These are phyloP conservation scores for Termitomyces sp. DNA, from an alignment of 768 basidiomycete genomes.

Conservation along the genomic window DNA sequence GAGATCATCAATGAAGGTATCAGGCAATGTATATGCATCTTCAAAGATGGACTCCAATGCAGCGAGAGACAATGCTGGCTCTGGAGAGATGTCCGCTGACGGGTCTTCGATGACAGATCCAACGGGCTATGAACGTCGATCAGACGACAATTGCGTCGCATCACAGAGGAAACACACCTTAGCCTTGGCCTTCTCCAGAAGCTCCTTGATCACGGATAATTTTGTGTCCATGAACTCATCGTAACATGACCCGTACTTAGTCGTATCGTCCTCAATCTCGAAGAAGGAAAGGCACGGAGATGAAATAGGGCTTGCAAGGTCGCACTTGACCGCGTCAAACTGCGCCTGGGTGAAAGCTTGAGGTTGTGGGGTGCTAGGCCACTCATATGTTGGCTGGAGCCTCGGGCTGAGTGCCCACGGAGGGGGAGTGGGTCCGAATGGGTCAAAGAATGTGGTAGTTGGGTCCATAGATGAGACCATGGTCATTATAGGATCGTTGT, in stretches of 20 bases:
- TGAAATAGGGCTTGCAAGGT: conserved; percentile 9
- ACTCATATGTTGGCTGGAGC: not conserved
- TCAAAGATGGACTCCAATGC: conserved; percentile 4
- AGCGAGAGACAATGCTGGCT: not conserved
- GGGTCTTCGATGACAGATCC: not conserved
- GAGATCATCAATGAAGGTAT: conserved; percentile 6
- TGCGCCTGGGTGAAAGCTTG: conserved; percentile 3
- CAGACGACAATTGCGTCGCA: not conserved
- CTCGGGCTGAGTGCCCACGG: conserved; percentile 8
- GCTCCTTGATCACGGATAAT: conserved; percentile 10
- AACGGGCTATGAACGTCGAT: not conserved
- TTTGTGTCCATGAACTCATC: conserved; percentile 16
- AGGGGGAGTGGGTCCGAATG: conserved; percentile 5
- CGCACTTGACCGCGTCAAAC: conserved; percentile 6
- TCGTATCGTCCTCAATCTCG: conserved; percentile 12
- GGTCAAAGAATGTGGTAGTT: conserved; percentile 13
- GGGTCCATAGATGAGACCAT: conserved; percentile 6
- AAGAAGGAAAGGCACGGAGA: conserved; percentile 10
- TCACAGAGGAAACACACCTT: not conserved
- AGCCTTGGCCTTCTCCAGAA: not conserved
- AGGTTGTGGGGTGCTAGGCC: not conserved
- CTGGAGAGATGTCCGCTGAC: not conserved
- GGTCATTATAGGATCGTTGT: conserved; percentile 8
- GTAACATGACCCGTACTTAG: conserved; percentile 9
- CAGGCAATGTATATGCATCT: conserved; percentile 1